Conservation (phyloP, 768 basidiomycete species). For the Nevesoporus exiguus region DNA sequence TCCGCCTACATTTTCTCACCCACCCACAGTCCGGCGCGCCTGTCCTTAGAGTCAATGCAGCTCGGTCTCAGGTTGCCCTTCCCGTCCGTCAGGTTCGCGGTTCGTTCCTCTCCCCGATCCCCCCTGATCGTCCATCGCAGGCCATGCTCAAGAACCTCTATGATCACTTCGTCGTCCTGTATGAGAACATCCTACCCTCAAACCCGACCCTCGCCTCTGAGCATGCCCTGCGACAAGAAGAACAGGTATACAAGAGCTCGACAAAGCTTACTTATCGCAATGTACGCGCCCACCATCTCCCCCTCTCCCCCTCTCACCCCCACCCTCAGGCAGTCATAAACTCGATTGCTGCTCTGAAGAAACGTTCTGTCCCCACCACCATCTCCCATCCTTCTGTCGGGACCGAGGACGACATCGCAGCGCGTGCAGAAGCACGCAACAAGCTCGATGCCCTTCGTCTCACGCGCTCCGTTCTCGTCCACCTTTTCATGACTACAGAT, state of each 20-base stretch:
- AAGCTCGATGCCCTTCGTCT: slow-evolving; percentile 51
- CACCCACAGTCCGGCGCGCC: slow-evolving; percentile 54
- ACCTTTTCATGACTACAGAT: slow-evolving; percentile 54
- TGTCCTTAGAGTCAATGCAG: slow-evolving; percentile 60
- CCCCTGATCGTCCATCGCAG: slow-evolving; percentile 33
- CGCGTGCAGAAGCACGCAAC: slow-evolving; percentile 54
- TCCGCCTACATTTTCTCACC: neutral
- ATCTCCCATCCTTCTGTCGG: slow-evolving; percentile 71
- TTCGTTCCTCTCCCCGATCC: neutral
- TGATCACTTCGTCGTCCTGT: slow-evolving; percentile 69
- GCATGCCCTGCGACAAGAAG: slow-evolving; percentile 80
- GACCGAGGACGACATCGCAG: slow-evolving; percentile 60
- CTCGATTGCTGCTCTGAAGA: slow-evolving; percentile 50
- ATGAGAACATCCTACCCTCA: slow-evolving; percentile 49
- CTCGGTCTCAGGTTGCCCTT: slow-evolving; percentile 66
- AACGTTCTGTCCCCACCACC: slow-evolving; percentile 51
- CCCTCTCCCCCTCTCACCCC: slow-evolving; percentile 9
- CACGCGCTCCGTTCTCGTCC: slow-evolving; percentile 49
- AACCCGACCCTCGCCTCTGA: slow-evolving; percentile 66
- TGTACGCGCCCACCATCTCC: slow-evolving; percentile 40
- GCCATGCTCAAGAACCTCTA: slow-evolving; percentile 73
- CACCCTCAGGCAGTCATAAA: slow-evolving; percentile 47
- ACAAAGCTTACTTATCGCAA: slow-evolving; percentile 82
- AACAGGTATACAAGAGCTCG: slow-evolving; percentile 70
- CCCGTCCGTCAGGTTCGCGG: slow-evolving; percentile 65